Evolutionary conservation across 139 green algal genomes (phyloP), one percentile per base, ranked within the genome.

Genomic region (Chlamydomonas sp.): DNA sequence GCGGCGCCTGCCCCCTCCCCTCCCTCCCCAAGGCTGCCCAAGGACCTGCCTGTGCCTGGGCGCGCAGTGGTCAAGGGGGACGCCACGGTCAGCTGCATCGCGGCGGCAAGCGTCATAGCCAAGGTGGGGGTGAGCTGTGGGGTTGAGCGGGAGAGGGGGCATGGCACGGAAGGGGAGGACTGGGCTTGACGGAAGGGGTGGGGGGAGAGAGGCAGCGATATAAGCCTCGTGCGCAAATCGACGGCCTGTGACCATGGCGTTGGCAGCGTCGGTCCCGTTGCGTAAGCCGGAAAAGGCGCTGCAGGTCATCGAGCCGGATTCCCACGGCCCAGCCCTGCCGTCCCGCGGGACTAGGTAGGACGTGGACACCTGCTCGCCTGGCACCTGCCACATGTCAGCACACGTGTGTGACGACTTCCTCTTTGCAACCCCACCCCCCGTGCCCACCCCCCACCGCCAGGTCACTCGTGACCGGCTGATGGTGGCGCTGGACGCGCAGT

Each of bases 391-490:
- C 31, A 49, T 49, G 31, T 49, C 31, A 49, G 31, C 31, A 49
- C 31, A 49, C 31, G 31, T 49, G 31, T 71, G 66, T 71, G 66
- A 14, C 12, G 10, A 71, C 4, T 59, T 82, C 6, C n/a, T 74
- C 2, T 59, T 18, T 83, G 62, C 31, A 49, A 49, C 31, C 31
- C 31, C 31, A 49, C 31, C 31, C 31, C 31, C 31, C 31, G 31
- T 49, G 31, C 31, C 31, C 31, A 49, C 31, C 31, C 31, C 59
- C 57, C 31, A 20, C 63, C 5, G 59, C 8, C 91, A 96, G 92
- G 93, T 99, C 20, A 98, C 95, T 5, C 88, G 97, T 9, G 97
- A 99, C 85, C 86, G 96, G 9, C 92, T 99, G 57, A 99, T 99
- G 97, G 31, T 92, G 31, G 49, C 94, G 85, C 94, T 95, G 12